Evolutionary conservation across 495 filamentous ascomycete genomes (phyloP).

Genomic region (Staphylotrichum longicolle): DNA sequence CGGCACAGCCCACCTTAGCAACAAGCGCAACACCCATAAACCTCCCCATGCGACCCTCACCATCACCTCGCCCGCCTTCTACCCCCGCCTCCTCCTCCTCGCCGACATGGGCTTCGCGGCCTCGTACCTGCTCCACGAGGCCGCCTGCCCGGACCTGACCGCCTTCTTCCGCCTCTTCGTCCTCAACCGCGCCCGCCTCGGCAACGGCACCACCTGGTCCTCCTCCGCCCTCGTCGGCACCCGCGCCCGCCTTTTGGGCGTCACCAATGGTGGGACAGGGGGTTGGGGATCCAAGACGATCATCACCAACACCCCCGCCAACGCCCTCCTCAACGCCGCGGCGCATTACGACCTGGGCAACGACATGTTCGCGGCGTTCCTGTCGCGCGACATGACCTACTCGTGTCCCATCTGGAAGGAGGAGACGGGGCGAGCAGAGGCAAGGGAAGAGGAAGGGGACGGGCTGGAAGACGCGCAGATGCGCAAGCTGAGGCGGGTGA

Average conservation of each 20-base stretch:
- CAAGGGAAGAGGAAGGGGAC: conserved; percentile 40
- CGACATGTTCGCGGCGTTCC: conserved; percentile 68
- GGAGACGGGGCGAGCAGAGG: conserved; percentile 9
- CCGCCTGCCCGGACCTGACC: conserved; percentile 60
- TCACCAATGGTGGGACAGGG: no score
- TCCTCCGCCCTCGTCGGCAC: no score
- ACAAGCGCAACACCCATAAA: neutral
- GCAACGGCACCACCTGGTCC: conserved; percentile 48
- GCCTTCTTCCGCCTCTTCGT: conserved; percentile 70
- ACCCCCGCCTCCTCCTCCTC: conserved; percentile 62
- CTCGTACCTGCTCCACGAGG: conserved; percentile 67
- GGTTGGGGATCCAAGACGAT: neutral
- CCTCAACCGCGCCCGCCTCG: conserved; percentile 55
- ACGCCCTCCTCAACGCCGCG: conserved; percentile 61
- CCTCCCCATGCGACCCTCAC: conserved; percentile 5
- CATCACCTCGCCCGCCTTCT: conserved; percentile 47
- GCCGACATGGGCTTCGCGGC: conserved; percentile 75
- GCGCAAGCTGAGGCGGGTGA: conserved; percentile 60
- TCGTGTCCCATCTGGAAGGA: conserved; percentile 67
- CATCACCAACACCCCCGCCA: conserved; percentile 61
- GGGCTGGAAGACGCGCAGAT: conserved; percentile 62
- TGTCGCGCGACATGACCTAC: conserved; percentile 74
- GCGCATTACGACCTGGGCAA: conserved; percentile 78
- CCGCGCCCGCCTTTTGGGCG: no score
- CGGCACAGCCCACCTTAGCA: no score